Conservation (phyloP, 2,329 filamentous ascomycete species). For the Ilyonectria destructans region DNA sequence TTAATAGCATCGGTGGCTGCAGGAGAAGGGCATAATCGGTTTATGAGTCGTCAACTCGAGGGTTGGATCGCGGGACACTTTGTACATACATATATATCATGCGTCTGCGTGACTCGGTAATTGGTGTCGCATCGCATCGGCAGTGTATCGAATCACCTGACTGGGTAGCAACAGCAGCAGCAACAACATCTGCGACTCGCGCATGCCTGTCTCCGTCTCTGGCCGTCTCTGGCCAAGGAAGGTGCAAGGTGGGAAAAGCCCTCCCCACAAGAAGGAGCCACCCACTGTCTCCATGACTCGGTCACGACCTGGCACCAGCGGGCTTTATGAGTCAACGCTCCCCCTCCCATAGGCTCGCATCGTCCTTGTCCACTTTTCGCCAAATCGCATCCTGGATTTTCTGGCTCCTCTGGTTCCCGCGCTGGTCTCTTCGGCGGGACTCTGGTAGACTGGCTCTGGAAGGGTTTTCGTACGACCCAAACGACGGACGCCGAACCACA, state of each 20-base stretch:
- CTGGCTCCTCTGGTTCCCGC: not conserved
- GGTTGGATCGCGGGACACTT: too few species aligned
- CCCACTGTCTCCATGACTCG: constrained; percentile 44
- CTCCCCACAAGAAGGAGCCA: not conserved
- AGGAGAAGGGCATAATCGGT: too few species aligned
- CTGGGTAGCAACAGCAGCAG: too few species aligned
- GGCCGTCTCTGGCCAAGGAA: too few species aligned
- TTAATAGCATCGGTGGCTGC: too few species aligned
- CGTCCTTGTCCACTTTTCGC: constrained; percentile 42
- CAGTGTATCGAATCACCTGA: too few species aligned
- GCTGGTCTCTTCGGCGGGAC: not conserved
- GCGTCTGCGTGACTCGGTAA: too few species aligned
- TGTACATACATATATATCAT: too few species aligned
- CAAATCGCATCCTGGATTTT: constrained; percentile 20
- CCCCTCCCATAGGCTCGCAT: constrained; percentile 41
- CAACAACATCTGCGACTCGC: too few species aligned
- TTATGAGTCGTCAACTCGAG: too few species aligned
- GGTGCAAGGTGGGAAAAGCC: not conserved
- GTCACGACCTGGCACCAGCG: constrained; percentile 26
- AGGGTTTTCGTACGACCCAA: constrained; percentile 19
- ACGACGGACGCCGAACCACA: constrained; percentile 17
- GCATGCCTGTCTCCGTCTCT: too few species aligned
- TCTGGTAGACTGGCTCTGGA: not conserved
- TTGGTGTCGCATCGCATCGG: too few species aligned
- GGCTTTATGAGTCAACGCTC: constrained; percentile 50